Evolutionary conservation across 495 filamentous ascomycete genomes (phyloP), one percentile per base, ranked within the genome.

Genomic region (Lophium mytilinum): DNA sequence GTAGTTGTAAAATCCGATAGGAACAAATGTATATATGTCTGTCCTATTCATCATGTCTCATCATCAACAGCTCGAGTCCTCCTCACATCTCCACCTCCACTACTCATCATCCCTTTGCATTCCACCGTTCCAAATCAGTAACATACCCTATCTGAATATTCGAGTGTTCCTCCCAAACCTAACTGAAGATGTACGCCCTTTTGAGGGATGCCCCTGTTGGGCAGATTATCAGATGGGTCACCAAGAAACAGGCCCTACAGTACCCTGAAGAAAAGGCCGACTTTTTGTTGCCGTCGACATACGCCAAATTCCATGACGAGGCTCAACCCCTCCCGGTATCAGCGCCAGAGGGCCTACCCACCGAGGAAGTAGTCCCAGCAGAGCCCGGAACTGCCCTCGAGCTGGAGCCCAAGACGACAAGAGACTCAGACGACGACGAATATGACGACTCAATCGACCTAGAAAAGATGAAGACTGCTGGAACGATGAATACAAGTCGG

Each of bases 241-340:
- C 65, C 35, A 42, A 47, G 43, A 62, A 65, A 21, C 43, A 48
- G n/a, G 34, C 54, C 30, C 62, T 67, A 8, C 51, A 67, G 37
- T 67, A 67, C 36, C 65, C 65, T 0, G 65, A 67, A 50, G 65
- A 67, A 41, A 64, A 51, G 18, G 21, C 53, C 18, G 61, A 64
- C 58, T 67, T 64, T 36, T 14, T 51, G 36, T 37, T 40, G 9
- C 64, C 64, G 9, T 10, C 24, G 1, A 19, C 30, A 24, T 57
- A 57, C 37, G 17, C 18, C 9, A 46, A 50, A 11, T 11, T 19
- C 41, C 18, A 24, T 9, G 43, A 53, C 9, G 37, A 43, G 6
- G 49, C 52, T 37, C 52, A 48, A 1, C 30, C 55, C 15, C 18
- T 19, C 9, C 50, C 51, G 1, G 35, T n/a, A 8, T 9, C 21